Conservation (phyloP, 495 filamentous ascomycete genomes). For the Melanomma pulvis-pyrius region DNA sequence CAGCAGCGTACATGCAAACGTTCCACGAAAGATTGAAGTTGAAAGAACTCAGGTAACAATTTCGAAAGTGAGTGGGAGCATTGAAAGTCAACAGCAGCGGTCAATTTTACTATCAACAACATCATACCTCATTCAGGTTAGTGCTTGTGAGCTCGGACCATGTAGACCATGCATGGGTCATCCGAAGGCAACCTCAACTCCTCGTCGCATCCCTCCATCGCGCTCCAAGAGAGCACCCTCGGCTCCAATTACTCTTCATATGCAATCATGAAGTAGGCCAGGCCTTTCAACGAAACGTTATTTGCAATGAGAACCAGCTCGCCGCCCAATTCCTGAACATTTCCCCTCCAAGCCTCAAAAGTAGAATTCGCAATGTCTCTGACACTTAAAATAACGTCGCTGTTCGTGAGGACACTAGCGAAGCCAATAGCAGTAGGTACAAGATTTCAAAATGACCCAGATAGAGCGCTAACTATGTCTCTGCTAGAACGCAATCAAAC, state of each 20-base stretch:
- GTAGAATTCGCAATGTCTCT: conserved; percentile 55
- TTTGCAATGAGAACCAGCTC: background rate
- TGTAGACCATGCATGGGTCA: background rate
- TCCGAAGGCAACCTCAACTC: conserved; percentile 2
- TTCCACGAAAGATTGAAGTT: background rate
- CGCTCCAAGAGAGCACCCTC: background rate
- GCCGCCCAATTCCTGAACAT: background rate
- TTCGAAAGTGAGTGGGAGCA: background rate
- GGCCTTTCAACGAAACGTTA: background rate
- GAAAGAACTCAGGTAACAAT: no score
- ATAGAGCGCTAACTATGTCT: background rate
- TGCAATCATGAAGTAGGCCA: background rate
- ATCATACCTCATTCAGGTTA: conserved; percentile 3
- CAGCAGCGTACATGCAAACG: background rate
- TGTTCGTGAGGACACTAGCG: conserved; percentile 68
- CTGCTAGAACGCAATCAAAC: conserved; percentile 84
- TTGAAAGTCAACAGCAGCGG: background rate
- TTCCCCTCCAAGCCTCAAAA: background rate
- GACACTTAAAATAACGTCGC: conserved; percentile 69
- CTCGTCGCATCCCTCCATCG: background rate
- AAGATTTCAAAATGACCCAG: background rate
- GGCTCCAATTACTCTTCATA: background rate
- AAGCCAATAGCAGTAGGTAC: conserved; percentile 70
- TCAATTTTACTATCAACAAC: background rate
- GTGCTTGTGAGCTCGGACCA: background rate